Evolutionary conservation across 805 yeast species (phyloP), one percentile per base, ranked within the genome.

Genomic region (Torulaspora delbrueckii): DNA sequence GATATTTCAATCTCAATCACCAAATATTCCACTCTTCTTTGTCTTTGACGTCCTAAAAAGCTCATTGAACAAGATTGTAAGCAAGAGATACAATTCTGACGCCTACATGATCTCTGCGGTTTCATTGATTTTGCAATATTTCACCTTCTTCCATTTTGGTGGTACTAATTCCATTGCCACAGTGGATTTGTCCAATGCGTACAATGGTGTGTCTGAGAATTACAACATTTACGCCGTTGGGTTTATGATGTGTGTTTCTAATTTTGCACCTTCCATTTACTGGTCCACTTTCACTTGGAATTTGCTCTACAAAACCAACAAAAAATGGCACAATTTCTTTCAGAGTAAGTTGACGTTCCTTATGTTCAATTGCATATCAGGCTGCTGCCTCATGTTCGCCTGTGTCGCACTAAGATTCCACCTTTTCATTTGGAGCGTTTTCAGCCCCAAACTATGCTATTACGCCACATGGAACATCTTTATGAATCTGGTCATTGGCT

Each of bases 391-490:
- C 41, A 61, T 86, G 35, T 67, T 70, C 0, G 83, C 96, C 10
- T 93, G 98, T 62, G 74, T 75, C 41, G 71, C 77, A 16, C 73
- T 90, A 54, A 73, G 96, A 54, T 85, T 82, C 59, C 99, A 93
- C 63, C 71, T 93, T 46, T 93, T 93, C 62, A 85, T 93, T 8
- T 93, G 99, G 99, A 90, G 98, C 1, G 99, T 93, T 6, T 93
- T 93, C 68, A 86, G 96, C 42, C 99, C 99, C 1, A 91, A 90
- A 58, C 63, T 93, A 4, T 74, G 95, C 28, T 93, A 84, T 62
- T 82, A 83, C 53, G 78, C 80, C 1, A 81, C 82, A 3, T 93
- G 98, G 98, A 69, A 76, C 26, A 45, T 77, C 3, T 68, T 79
- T 37, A 69, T 81, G 72, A 65, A 65, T 56, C 36, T 69, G 43